phyloP scores from a whole-genome alignment of 2,329 filamentous ascomycete genomes.

The Fusarium bactridioides region DNA sequence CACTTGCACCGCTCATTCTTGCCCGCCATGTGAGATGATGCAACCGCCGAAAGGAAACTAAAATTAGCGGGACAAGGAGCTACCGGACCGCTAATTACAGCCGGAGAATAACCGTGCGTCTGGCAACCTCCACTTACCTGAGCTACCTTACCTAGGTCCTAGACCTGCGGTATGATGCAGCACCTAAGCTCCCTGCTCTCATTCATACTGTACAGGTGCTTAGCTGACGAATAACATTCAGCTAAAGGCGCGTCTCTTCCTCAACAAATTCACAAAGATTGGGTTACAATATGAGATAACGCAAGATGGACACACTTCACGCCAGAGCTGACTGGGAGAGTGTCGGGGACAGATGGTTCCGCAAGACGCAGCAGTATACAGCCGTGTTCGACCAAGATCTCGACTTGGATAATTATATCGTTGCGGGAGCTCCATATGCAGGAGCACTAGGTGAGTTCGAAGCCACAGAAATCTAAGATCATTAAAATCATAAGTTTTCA shows the following conservation, averaged over 20 bases:
- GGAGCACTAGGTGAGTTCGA: conserved; percentile 82
- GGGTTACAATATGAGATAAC: conserved; percentile 44
- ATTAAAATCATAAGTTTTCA: not conserved
- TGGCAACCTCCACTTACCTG: conserved; percentile 21
- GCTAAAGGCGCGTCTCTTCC: not conserved
- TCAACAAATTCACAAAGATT: not conserved
- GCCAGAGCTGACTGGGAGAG: conserved; percentile 93
- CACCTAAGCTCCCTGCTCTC: conserved; percentile 14
- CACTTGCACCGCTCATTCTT: conserved; percentile 30
- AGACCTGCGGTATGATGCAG: conserved; percentile 16
- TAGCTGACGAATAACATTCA: conserved; percentile 18
- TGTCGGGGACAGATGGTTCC: conserved; percentile 93
- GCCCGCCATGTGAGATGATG: conserved; percentile 37
- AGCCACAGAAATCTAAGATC: not conserved
- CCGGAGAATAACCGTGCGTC: conserved; percentile 45
- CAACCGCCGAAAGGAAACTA: conserved; percentile 24
- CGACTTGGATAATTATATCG: conserved; percentile 92
- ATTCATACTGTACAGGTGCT: conserved; percentile 16
- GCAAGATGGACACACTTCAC: conserved; percentile 64
- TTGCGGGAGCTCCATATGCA: conserved; percentile 90
- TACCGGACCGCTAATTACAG: conserved; percentile 34
- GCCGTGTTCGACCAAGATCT: conserved; percentile 91
- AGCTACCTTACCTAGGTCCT: not conserved
- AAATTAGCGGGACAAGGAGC: conserved; percentile 18
- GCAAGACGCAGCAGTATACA: conserved; percentile 92